phyloP scores from a whole-genome alignment of 345 rosid species.

The Salix exigua region DNA sequence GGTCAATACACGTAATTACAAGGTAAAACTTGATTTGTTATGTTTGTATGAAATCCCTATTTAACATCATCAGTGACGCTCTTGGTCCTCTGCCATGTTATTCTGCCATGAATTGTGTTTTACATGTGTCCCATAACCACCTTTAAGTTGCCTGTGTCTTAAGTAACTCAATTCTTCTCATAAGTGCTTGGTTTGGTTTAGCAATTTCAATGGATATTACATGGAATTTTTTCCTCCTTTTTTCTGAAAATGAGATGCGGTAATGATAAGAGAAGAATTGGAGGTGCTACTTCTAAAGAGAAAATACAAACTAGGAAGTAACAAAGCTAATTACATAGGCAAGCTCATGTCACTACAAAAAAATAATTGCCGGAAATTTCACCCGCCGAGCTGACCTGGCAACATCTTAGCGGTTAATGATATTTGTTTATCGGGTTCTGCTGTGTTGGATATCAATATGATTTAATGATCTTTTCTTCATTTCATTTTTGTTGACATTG shows the following conservation, averaged over 20 bases:
- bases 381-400: background rate
- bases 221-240: background rate
- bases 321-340: background rate
- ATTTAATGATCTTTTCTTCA: background rate
- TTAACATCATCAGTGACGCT: background rate
- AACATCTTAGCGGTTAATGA: background rate
- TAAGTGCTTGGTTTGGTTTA: background rate
- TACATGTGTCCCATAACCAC: background rate
- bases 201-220: background rate
- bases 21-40: conserved; percentile 42
- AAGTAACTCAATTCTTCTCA: background rate
- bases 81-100: background rate
- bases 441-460: background rate
- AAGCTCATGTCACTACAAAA: background rate
- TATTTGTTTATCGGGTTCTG: background rate
- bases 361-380: background rate
- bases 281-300: background rate
- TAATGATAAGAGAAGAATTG: background rate
- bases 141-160: background rate
- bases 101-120: background rate
- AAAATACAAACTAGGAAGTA: background rate
- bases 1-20: conserved; percentile 67
- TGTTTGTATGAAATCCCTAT: background rate
- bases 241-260: background rate
- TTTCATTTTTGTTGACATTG: background rate